Evolutionary conservation across 768 basidiomycete genomes (phyloP).

Genomic region (Saitozyma sp.): DNA sequence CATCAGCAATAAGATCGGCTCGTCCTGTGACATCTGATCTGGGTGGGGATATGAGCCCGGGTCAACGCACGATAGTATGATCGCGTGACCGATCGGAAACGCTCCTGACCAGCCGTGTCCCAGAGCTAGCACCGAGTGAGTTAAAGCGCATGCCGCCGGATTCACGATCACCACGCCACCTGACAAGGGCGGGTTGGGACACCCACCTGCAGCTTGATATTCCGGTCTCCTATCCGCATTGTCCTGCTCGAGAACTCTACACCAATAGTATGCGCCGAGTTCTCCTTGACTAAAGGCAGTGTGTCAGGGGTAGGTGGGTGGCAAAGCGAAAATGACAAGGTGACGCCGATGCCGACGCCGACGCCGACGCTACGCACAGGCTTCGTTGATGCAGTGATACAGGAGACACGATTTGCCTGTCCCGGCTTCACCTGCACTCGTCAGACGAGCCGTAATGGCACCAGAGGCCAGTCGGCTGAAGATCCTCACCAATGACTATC

Average conservation of each 20-base stretch:
- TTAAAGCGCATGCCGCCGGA: not conserved
- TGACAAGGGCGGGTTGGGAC: not conserved
- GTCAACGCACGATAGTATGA: slow-evolving; percentile 71
- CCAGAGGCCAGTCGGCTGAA: slow-evolving; percentile 10
- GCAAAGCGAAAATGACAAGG: slow-evolving; percentile 50
- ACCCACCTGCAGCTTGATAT: slow-evolving; percentile 88
- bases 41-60: too few species aligned
- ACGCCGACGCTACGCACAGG: slow-evolving; percentile 59
- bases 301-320: slow-evolving; percentile 18
- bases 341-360: too few species aligned
- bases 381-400: slow-evolving; percentile 94
- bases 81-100: slow-evolving; percentile 81
- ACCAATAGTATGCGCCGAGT: slow-evolving; percentile 96
- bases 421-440: slow-evolving; percentile 78
- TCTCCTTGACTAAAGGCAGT: slow-evolving; percentile 72
- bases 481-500: slow-evolving; percentile 79
- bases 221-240: slow-evolving; percentile 86
- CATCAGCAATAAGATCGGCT: not conserved
- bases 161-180: not conserved
- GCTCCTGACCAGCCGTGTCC: slow-evolving; percentile 97
- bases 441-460: not conserved
- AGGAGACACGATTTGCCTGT: slow-evolving; percentile 96
- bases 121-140: slow-evolving; percentile 64
- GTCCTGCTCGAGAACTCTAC: slow-evolving; percentile 97
- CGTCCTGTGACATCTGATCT: not conserved